These are phyloP conservation scores for Fusarium penzigii DNA, from an alignment of 2,329 filamentous ascomycete genomes.

Conservation along the genomic window DNA sequence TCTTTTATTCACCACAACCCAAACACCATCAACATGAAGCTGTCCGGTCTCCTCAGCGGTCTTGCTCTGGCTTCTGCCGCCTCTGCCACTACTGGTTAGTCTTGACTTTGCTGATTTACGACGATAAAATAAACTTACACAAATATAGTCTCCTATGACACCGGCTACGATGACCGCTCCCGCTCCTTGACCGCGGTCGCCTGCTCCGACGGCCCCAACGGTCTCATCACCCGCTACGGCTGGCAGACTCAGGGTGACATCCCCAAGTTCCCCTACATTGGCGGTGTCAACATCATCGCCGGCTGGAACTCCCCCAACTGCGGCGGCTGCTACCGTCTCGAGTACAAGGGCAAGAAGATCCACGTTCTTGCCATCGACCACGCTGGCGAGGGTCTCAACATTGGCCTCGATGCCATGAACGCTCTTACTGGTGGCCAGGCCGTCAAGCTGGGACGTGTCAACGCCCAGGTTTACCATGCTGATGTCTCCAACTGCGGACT, in stretches of 20 bases:
- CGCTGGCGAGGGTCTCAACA: slow-evolving; percentile 52
- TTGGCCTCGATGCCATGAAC: slow-evolving; percentile 58
- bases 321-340: slow-evolving; percentile 60
- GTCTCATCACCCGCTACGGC: slow-evolving; percentile 62
- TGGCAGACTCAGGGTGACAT: slow-evolving; percentile 57
- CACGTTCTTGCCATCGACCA: slow-evolving; percentile 59
- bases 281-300: slow-evolving; percentile 51
- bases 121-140: slow-evolving; percentile 13
- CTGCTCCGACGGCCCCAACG: slow-evolving; percentile 70
- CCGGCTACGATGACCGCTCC: slow-evolving; percentile 63
- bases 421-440: slow-evolving; percentile 54
- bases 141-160: slow-evolving; percentile 66
- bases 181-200: slow-evolving; percentile 58
- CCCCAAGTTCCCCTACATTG: slow-evolving; percentile 55
- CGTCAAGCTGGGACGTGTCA: slow-evolving; percentile 50
- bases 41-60: slow-evolving; percentile 42
- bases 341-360: slow-evolving; percentile 52
- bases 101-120: too few species aligned
- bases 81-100: slow-evolving; percentile 38
- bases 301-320: slow-evolving; percentile 60
- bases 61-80: slow-evolving; percentile 40
- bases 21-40: slow-evolving; percentile 40
- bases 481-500: slow-evolving; percentile 45
- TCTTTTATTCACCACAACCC: slow-evolving; percentile 10
- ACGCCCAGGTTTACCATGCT: slow-evolving; percentile 50